Evolutionary conservation across 345 rosid genomes (phyloP).

Genomic region (Rhizophora apiculata): DNA sequence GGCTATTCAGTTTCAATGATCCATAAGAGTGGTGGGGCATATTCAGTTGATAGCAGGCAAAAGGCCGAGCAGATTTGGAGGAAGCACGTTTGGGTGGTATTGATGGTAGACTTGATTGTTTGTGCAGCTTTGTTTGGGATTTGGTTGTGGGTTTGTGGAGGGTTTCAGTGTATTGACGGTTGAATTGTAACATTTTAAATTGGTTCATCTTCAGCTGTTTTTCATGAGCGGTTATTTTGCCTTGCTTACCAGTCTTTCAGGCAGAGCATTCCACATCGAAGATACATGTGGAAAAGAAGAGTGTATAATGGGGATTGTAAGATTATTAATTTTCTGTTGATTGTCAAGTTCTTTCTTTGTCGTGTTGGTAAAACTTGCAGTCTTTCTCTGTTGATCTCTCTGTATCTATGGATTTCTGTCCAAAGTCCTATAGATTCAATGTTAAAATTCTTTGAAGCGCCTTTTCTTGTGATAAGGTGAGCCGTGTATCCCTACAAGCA

Average conservation of each 20-base stretch:
- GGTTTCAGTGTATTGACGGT: slow-evolving; percentile 76
- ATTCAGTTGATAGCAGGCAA: slow-evolving; percentile 40
- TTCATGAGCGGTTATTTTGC: neutral
- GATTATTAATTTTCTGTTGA: neutral
- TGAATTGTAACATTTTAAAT: slow-evolving; percentile 26
- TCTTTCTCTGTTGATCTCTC: slow-evolving; percentile 14
- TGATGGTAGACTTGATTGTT: slow-evolving; percentile 67
- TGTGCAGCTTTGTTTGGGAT: slow-evolving; percentile 72
- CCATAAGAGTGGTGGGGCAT: slow-evolving; percentile 43
- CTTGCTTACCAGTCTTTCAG: neutral
- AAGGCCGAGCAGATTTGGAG: slow-evolving; percentile 88
- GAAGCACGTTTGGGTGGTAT: slow-evolving; percentile 90
- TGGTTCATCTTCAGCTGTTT: neutral
- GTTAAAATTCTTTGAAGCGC: slow-evolving; percentile 8
- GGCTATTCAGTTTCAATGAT: slow-evolving; percentile 35
- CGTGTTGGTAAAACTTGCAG: slow-evolving; percentile 15
- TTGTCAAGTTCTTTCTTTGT: slow-evolving; percentile 1
- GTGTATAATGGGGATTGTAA: neutral
- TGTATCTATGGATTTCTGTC: slow-evolving; percentile 16
- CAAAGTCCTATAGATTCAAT: neutral
- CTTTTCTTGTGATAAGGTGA: neutral
- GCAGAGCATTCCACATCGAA: neutral
- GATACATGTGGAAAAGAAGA: neutral
- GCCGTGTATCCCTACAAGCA: neutral
- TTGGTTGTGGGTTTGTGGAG: slow-evolving; percentile 92